These are phyloP conservation scores for Naganishia friedmannii DNA, from an alignment of 768 basidiomycete genomes.

Conservation along the genomic window DNA sequence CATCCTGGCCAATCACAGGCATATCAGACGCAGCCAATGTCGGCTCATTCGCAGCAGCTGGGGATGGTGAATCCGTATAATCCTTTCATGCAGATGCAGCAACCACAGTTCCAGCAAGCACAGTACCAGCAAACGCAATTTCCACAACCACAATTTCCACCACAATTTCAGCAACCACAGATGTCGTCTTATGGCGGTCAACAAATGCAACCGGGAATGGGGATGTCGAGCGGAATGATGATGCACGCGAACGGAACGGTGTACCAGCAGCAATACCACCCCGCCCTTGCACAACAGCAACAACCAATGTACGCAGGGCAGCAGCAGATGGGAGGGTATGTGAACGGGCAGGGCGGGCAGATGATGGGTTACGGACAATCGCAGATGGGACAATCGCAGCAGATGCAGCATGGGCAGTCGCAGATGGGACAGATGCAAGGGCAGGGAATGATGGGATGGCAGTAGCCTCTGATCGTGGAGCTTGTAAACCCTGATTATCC, in stretches of 20 bases:
- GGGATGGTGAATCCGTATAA: not conserved
- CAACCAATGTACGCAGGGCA: not conserved
- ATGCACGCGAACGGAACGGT: not conserved
- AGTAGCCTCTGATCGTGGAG: not conserved
- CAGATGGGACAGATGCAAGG: not conserved
- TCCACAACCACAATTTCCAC: not conserved
- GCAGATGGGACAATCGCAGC: not conserved
- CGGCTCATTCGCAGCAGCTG: no score
- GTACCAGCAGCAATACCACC: not conserved
- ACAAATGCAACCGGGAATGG: not conserved
- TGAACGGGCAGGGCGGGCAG: not conserved
- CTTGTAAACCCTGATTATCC: no score
- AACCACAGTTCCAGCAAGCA: not conserved
- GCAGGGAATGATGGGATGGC: constrained; percentile 2
- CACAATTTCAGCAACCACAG: not conserved
- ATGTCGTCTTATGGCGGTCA: not conserved
- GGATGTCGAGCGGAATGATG: not conserved
- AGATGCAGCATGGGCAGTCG: not conserved
- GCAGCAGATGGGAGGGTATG: constrained; percentile 2
- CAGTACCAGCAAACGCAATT: not conserved
- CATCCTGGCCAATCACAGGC: no score
- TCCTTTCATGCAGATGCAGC: not conserved
- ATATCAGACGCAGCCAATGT: no score
- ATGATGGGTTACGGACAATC: not conserved
- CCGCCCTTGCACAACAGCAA: not conserved